Evolutionary conservation across 192 early-diverging fungal species (phyloP).

Genomic region (Chytriomyces confervae): DNA sequence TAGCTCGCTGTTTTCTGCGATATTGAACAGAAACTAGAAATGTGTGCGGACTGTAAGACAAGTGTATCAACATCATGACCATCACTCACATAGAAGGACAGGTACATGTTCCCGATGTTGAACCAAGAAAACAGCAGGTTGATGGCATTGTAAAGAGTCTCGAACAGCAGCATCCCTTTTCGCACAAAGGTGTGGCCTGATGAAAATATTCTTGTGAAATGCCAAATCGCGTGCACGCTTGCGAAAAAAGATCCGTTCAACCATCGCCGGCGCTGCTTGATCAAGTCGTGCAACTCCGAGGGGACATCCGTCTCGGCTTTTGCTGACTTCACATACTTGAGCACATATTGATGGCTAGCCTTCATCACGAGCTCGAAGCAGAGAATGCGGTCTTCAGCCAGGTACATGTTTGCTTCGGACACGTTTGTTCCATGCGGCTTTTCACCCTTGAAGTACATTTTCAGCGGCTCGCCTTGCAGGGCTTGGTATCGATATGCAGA

Average conservation of each 20-base stretch:
- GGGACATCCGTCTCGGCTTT: conserved; percentile 80
- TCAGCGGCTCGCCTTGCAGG: conserved; percentile 64
- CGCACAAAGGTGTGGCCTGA: conserved; percentile 56
- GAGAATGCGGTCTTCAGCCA: conserved; percentile 83
- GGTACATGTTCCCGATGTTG: conserved; percentile 59
- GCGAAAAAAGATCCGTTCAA: conserved; percentile 84
- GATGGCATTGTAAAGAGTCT: conserved; percentile 74
- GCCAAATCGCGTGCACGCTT: conserved; percentile 65
- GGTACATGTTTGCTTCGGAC: conserved; percentile 53
- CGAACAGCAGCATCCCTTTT: conserved; percentile 61
- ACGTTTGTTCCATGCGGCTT: conserved; percentile 52
- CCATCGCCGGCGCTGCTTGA: conserved; percentile 83
- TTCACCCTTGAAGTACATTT: conserved; percentile 76
- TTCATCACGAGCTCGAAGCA: conserved; percentile 85
- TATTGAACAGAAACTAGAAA: conserved; percentile 40
- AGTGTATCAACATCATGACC: neutral
- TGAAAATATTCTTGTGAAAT: conserved; percentile 64
- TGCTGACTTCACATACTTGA: conserved; percentile 71
- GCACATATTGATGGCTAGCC: conserved; percentile 58
- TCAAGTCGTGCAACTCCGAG: conserved; percentile 71
- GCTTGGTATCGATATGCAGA: conserved; percentile 77
- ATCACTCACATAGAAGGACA: conserved; percentile 51
- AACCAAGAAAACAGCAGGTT: conserved; percentile 59
- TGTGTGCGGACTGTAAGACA: conserved; percentile 5
- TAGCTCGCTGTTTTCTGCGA: conserved; percentile 10